Conservation (phyloP, 2,329 filamentous ascomycete genomes). For the Curvularia lunata region DNA sequence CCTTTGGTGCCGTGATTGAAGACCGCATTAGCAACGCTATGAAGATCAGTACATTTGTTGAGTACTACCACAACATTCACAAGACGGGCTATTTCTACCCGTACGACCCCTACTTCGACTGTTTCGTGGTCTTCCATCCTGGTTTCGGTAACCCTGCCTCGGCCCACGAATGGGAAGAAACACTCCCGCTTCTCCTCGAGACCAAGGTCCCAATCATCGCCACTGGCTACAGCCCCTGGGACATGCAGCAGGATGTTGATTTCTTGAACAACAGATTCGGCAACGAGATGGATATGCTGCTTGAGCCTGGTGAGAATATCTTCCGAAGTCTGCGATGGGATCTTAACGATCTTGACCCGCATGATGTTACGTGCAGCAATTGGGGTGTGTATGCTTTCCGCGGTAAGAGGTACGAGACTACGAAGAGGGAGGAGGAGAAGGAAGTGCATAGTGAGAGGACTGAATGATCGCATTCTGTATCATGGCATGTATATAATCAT, state of each 20-base stretch:
- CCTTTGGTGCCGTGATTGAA: slow-evolving; percentile 92
- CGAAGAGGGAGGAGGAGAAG: slow-evolving; percentile 56
- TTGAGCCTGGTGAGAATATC: slow-evolving; percentile 90
- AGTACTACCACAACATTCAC: slow-evolving; percentile 97
- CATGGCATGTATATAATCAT: slow-evolving; percentile 6
- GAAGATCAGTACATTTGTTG: slow-evolving; percentile 97
- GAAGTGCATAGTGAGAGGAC: slow-evolving; percentile 47
- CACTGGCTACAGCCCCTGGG: slow-evolving; percentile 94
- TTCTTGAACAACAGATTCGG: slow-evolving; percentile 86
- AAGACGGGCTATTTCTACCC: slow-evolving; percentile 88
- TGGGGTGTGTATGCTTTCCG: slow-evolving; percentile 98
- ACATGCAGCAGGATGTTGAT: slow-evolving; percentile 90
- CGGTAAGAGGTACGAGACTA: slow-evolving; percentile 88
- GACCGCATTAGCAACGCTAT: slow-evolving; percentile 85
- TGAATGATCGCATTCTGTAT: slow-evolving; percentile 19
- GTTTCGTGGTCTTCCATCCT: slow-evolving; percentile 95
- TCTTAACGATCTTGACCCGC: slow-evolving; percentile 91
- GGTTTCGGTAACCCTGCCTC: slow-evolving; percentile 93
- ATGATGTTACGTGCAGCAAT: slow-evolving; percentile 93
- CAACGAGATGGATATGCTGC: slow-evolving; percentile 89
- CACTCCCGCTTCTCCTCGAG: slow-evolving; percentile 85
- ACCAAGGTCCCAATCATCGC: slow-evolving; percentile 95
- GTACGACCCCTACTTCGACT: slow-evolving; percentile 98
- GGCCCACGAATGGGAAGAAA: slow-evolving; percentile 92
- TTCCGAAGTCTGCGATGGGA: slow-evolving; percentile 97